Evolutionary conservation across 2,329 filamentous ascomycete species (phyloP), one percentile per base, ranked within the genome.

Genomic region (Thelonectria olida): DNA sequence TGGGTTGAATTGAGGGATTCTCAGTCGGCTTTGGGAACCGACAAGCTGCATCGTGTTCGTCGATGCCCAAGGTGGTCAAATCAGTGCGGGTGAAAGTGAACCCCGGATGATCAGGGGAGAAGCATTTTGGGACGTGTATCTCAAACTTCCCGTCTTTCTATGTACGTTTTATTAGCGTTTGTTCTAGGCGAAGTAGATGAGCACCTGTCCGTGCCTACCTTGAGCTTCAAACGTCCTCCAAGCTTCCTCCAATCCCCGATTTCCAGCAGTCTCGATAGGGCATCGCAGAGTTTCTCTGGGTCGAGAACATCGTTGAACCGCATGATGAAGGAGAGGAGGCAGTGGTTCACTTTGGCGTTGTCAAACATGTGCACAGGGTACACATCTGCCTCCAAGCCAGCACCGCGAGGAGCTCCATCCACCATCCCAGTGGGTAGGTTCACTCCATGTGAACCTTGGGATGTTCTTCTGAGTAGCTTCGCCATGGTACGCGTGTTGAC

Each of bases 291-390:
- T 44, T 73, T 79, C 0, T 77, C 65, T 0, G 75, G 64, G 56
- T 85, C 81, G 4, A 85, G 74, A 2, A 82, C 79, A 56, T 81
- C 78, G 59, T 84, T 77, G 62, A 84, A 84, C 3, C 74, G 71
- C 45, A 83, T 71, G 2, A 75, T 74, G 67, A 72, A 76, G 3
- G 51, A 50, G 7, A 51, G 19, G 36, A 55, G 28, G 2, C 27
- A 28, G 15, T 52, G 53, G 28, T 49, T 41, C 23, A 28, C 34
- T 12, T 34, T 45, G 9, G 36, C 20, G n/a, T 47, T 52, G 20
- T 60, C 57, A 12, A 55, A 27, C 2, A 36, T 15, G 8, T 60
- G 57, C 9, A 60, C 45, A 2, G 57, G 57, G 15, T 50, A 49
- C 17, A 60, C 36, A 28, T 55, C 57, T 15, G 44, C 15, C 6